Evolutionary conservation across 306 rosid species (phyloP).

Genomic region (Gastrolobium villosum): DNA sequence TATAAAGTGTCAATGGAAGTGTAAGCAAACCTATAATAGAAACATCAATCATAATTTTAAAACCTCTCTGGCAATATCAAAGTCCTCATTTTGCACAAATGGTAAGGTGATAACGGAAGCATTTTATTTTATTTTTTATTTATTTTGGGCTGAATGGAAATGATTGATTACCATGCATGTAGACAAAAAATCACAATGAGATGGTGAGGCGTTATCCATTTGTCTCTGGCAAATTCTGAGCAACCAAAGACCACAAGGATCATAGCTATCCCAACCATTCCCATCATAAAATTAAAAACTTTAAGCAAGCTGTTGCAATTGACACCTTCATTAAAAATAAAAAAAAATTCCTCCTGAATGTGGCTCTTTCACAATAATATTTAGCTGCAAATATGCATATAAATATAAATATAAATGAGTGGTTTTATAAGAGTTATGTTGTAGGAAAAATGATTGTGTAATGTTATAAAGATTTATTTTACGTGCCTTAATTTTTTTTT

Average conservation of each 20-base stretch:
- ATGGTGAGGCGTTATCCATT: conserved; percentile 6
- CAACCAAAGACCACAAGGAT: conserved; percentile 56
- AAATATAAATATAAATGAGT: too few species aligned
- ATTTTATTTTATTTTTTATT: too few species aligned
- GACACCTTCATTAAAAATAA: conserved; percentile 13
- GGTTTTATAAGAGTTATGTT: too few species aligned
- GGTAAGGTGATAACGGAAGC: neutral
- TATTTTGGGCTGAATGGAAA: neutral
- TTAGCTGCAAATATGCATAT: neutral
- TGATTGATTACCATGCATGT: conserved; percentile 43
- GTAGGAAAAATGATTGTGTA: too few species aligned
- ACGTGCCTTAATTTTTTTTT: too few species aligned
- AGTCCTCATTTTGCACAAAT: neutral
- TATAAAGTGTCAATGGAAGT: conserved; percentile 34
- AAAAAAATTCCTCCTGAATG: neutral
- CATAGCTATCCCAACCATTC: conserved; percentile 60
- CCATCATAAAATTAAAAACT: conserved; percentile 50
- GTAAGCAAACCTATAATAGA: conserved; percentile 13
- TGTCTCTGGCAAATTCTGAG: conserved; percentile 58
- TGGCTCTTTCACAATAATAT: neutral
- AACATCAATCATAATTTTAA: neutral
- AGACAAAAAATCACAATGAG: conserved; percentile 30
- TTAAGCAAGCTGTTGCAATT: conserved; percentile 46
- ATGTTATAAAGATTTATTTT: too few species aligned
- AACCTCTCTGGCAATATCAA: neutral